phyloP scores from a whole-genome alignment of 768 basidiomycete genomes.

The Termitomyces heimii region DNA sequence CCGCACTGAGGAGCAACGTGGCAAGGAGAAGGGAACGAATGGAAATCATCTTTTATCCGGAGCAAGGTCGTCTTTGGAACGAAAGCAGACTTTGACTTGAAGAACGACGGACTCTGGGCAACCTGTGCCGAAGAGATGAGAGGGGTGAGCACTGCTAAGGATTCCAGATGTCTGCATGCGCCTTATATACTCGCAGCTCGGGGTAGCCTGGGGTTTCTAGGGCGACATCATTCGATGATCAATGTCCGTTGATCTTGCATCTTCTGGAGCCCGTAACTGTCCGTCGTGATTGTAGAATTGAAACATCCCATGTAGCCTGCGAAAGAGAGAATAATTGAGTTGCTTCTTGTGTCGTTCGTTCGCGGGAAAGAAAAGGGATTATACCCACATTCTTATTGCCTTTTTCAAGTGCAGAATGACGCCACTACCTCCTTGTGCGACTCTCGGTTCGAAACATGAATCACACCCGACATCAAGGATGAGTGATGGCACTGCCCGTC shows the following conservation, averaged over 20 bases:
- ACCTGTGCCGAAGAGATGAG: conserved; percentile 38
- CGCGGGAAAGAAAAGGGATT: neutral
- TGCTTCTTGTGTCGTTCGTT: neutral
- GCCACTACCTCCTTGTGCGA: too few relatives aligned
- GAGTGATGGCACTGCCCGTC: neutral
- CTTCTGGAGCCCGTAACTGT: neutral
- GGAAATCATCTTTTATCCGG: conserved; percentile 34
- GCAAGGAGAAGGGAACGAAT: conserved; percentile 31
- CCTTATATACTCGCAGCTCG: conserved; percentile 25
- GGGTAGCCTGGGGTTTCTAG: conserved; percentile 16
- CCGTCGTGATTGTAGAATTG: neutral
- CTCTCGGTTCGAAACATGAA: neutral
- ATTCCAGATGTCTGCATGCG: conserved; percentile 10
- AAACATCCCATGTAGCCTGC: neutral
- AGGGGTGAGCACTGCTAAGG: conserved; percentile 39
- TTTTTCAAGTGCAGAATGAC: neutral
- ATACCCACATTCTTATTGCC: neutral
- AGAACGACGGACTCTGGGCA: conserved; percentile 38
- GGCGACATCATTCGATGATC: conserved; percentile 21
- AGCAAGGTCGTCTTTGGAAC: conserved; percentile 18
- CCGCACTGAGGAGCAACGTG: conserved; percentile 32
- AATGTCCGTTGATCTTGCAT: conserved; percentile 9
- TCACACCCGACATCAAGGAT: neutral
- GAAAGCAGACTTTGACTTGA: conserved; percentile 30
- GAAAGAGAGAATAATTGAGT: neutral